Evolutionary conservation across 2,329 filamentous ascomycete genomes (phyloP).

Genomic region (Aspergillus fumigatus): DNA sequence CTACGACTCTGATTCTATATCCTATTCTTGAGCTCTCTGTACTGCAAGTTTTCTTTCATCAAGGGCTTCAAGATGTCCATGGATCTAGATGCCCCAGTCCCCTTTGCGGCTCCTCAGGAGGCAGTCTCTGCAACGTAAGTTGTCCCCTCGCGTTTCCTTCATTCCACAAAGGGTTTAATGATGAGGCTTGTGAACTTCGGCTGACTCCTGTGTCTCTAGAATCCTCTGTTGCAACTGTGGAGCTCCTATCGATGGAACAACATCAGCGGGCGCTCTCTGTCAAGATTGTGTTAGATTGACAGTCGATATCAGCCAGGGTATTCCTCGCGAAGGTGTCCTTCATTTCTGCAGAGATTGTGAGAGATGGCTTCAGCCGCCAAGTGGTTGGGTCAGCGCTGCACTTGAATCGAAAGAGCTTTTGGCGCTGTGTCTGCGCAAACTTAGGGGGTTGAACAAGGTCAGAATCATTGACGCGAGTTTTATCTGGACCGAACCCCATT

Average conservation of each 20-base stretch:
- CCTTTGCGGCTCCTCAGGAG: conserved; percentile 41
- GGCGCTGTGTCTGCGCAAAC: conserved; percentile 82
- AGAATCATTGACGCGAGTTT: conserved; percentile 94
- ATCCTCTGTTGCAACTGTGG: conserved; percentile 99
- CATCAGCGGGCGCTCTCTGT: conserved; percentile 80
- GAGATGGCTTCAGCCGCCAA: conserved; percentile 83
- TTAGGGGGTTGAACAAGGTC: conserved; percentile 81
- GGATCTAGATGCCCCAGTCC: conserved; percentile 55
- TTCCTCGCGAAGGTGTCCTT: conserved; percentile 83
- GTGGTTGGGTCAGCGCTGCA: conserved; percentile 76
- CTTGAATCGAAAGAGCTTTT: conserved; percentile 90
- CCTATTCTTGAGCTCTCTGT: background rate
- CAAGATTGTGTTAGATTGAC: conserved; percentile 94
- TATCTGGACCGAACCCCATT: conserved; percentile 98
- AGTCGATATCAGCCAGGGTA: conserved; percentile 85
- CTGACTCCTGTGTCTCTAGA: conserved; percentile 38
- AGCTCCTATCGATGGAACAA: conserved; percentile 88
- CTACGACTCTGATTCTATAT: background rate
- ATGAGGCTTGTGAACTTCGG: conserved; percentile 9
- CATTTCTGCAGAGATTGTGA: conserved; percentile 95
- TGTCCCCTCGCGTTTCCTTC: conserved; percentile 2
- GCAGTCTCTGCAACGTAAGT: conserved; percentile 52
- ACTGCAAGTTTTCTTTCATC: background rate
- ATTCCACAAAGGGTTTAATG: conserved; percentile 6
- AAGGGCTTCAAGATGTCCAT: conserved; percentile 37